Evolutionary conservation across 257 asterid species (phyloP), one percentile per base, ranked within the genome.

Genomic region (Eucommia ulmoides): DNA sequence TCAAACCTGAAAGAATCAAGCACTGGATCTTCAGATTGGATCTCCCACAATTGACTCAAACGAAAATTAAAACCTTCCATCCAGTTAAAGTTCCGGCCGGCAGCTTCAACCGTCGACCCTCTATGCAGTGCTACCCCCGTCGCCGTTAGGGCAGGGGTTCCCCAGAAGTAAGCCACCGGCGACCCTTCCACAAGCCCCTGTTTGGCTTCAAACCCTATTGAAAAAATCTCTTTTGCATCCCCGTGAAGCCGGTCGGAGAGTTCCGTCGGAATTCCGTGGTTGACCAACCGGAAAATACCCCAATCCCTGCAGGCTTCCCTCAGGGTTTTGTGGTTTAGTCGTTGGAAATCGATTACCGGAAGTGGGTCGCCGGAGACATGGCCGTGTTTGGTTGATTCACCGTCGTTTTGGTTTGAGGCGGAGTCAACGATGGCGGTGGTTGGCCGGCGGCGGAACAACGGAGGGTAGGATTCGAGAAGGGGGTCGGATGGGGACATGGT

Each of bases 281-380:
- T 82, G 15, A 76, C 59, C 69, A 88, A 59, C 68, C 97, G 65
- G 59, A 88, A 88, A 70, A 84, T 66, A 20, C 97, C 97, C 95
- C 93, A 88, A 3, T 79, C 80, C 33, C 74, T 70, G 57, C 93
- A 88, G 9, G 63, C 78, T 45, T 64, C 41, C 0, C 72, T 54
- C n/a, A 88, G 62, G 10, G 64, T 42, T 12, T 46, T 67, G 5
- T 52, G 54, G 54, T 44, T 46, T 47, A 68, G 53, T 44, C 42
- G 18, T 52, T 58, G 22, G 10, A 75, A 78, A 65, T 88, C 93
- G 22, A 88, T 66, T 7, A 77, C 59, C 0, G 97, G 95, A 23
- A 88, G 62, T 8, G 65, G 50, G 22, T 48, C 77, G 16, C 66
- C 19, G 1, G 42, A 23, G 19, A 22, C 55, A 16, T 20, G 15